Base-by-base conservation (phyloP, 306 rosid species). In the Argentina anserina region DNA sequence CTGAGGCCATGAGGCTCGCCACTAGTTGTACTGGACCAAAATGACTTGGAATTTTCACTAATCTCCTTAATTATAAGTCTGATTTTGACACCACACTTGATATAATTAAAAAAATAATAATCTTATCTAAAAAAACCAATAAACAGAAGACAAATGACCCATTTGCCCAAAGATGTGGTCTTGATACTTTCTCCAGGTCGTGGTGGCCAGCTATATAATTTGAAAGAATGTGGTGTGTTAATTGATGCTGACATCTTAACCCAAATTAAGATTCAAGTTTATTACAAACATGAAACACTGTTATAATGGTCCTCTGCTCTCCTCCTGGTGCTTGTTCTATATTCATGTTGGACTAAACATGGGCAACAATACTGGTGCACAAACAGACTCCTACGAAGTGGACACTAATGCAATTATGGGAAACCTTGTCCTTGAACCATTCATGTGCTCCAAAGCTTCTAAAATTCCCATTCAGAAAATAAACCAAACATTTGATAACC, bases 161-260 rank as follows among this genome's bases (percentile, higher is more conserved):
- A 65, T 25, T 25, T 55, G 62, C 34, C 33, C 62, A 55, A 14
- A 14, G 23, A 8, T 55, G 33, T 55, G 1, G 18, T 29, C 7
- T 52, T 36, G 58, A 28, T 31, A 40, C 29, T 63, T 37, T n/a
- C 41, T n/a, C 58, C 49, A 36, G 69, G 40, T 25, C 25, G 62
- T 55, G 33, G 40, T 33, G 77, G 83, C 64, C 77, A 80, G 67
- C 69, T 33, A 75, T 25, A 26, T 25, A 25, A 25, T 25, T 21
- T 21, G 40, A 65, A 78, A 53, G 34, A 68, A 53, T 26, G 49
- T 49, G 42, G 60, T 37, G 20, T 12, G 39, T 29, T 23, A 31
- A 45, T 49, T 49, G 83, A 75, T 69, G 59, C 34, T 41, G 83
- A 80, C 83, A 80, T 20, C 67, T 59, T 42, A 79, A 52, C 76